Percentiles rank a stretch among this genome's conserved stretches.
Evolutionary conservation across 345 rosid species (phyloP).

Genomic region (Litchi chinensis): DNA sequence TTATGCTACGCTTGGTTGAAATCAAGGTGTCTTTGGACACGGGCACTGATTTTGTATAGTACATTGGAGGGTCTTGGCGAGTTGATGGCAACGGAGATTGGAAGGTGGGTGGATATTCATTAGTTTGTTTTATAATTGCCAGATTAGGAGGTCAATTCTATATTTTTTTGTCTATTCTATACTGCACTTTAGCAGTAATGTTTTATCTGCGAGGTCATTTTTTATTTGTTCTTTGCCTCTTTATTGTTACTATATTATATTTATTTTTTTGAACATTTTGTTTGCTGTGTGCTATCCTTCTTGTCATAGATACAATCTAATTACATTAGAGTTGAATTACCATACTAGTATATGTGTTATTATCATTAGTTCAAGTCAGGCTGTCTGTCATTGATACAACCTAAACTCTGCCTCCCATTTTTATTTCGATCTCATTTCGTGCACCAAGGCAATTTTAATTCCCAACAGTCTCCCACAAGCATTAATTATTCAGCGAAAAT

Average conservation of each 20-base stretch:
- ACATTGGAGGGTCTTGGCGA: neutral
- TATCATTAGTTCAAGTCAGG: no score
- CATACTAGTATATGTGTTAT: neutral
- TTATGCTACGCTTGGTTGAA: constrained; percentile 5
- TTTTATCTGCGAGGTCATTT: neutral
- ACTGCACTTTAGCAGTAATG: neutral
- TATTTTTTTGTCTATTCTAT: neutral
- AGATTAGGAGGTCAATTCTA: neutral
- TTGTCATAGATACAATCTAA: neutral
- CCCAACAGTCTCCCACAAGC: no score
- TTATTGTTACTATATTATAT: constrained; percentile 4
- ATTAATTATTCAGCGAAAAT: neutral
- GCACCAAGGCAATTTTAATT: no score
- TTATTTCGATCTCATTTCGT: no score
- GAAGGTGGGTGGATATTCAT: constrained; percentile 18
- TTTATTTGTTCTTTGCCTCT: neutral
- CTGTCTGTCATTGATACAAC: no score
- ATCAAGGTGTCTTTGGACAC: neutral
- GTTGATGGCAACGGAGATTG: neutral
- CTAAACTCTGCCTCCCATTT: no score
- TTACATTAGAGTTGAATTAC: neutral
- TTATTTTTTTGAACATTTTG: neutral
- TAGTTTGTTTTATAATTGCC: constrained; percentile 9
- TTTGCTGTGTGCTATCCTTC: constrained; percentile 5
- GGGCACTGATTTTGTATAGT: constrained; percentile 27